Evolutionary conservation across 2,329 filamentous ascomycete genomes (phyloP).

Genomic region (Paecilomyces formosus): DNA sequence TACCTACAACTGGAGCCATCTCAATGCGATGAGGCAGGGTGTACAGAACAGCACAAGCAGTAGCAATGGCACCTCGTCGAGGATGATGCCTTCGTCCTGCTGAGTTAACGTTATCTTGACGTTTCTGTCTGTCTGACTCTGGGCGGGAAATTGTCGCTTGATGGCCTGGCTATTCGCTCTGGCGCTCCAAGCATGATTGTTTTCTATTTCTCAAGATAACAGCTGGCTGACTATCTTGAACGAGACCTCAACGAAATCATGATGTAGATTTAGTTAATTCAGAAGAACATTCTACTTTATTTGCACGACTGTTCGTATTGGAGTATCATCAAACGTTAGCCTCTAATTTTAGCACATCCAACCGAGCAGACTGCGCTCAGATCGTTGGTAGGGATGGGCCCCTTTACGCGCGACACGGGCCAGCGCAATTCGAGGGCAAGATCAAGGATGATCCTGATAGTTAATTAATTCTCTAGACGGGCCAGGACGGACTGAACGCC

Average conservation of each 20-base stretch:
- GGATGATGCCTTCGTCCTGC: not conserved
- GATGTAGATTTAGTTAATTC: not conserved
- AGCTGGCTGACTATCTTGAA: not conserved
- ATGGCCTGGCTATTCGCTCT: not conserved
- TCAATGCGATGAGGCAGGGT: slow-evolving; percentile 36
- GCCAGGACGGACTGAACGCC: not conserved
- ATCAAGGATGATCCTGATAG: not conserved
- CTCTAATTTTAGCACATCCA: too few species aligned
- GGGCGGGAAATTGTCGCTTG: not conserved
- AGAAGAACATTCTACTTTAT: not conserved
- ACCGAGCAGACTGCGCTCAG: too few species aligned
- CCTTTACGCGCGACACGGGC: too few species aligned
- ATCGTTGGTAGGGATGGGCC: too few species aligned
- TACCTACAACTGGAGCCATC: slow-evolving; percentile 35
- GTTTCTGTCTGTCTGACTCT: not conserved
- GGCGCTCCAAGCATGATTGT: not conserved
- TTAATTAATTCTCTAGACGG: too few species aligned
- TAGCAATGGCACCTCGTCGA: not conserved
- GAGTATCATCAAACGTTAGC: not conserved
- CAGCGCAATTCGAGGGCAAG: too few species aligned
- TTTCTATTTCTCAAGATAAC: not conserved
- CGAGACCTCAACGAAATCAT: not conserved
- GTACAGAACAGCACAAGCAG: slow-evolving; percentile 3
- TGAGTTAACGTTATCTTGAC: too few species aligned
- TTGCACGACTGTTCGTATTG: not conserved